Base-by-base conservation (phyloP, 306 rosid genomes). In the Clitoria ternatea region DNA sequence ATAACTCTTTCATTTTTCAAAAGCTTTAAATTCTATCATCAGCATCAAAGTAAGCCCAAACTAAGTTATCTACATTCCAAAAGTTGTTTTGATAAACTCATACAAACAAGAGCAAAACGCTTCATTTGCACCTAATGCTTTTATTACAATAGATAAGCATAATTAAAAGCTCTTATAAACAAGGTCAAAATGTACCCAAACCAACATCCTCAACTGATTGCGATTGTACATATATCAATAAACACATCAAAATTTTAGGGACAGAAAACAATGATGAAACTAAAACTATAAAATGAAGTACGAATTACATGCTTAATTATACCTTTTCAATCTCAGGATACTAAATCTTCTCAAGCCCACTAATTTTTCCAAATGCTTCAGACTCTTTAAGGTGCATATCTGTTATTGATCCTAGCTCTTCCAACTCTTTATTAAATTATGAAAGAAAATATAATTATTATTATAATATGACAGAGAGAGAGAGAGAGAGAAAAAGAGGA, bases 361-460 rank as follows among this genome's bases (percentile, higher is more conserved):
- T 91, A 70, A 91, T 89, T 78, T 86, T 86, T 66, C 97, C 99
- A 47, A 91, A 84, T 68, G 88, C 84, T 78, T 95, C 99, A 49
- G 99, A 91, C 85, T 89, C 99, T 78, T 89, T 95, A 53, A 91
- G 87, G 77, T 85, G 99, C 97, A 95, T 95, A 83, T 95, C 99
- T 76, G 97, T 85, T 48, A 95, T 91, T 43, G 99, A 88, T 54
- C 99, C 99, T 15, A 95, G 83, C 76, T 88, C 85, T 74, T 91
- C 96, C 81, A 95, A 65, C 88, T 95, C 97, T 77, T 87, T 91
- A 82, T 87, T 87, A 60, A 77, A 64, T 64, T 85, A 97, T 95
- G 80, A 35, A 79, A 64, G 66, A 72, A 30, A 68, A 49, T 47
- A 75, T 43, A 47, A 56, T 56, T 69, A 86, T 20, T 48, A 56